Base-by-base conservation (phyloP, 495 filamentous ascomycete genomes). In the Penicillium longicatenatum region DNA sequence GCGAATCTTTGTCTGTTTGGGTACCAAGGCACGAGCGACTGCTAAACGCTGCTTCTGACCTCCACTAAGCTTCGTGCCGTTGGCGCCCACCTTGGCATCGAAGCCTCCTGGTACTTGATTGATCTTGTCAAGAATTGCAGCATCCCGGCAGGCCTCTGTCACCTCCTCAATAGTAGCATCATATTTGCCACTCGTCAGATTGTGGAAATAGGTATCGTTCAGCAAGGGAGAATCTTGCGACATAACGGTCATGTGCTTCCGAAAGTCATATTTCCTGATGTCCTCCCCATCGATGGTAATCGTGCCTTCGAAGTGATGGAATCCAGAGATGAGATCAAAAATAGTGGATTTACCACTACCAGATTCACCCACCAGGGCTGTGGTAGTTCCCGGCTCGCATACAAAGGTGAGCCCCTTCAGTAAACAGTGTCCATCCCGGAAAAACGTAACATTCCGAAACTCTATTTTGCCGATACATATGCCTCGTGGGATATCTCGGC, bases 271-370 rank as follows among this genome's bases (percentile, higher is more conserved):
- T 89, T 80, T 16, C 82, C 78, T 49, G 33, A 92, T 84, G 63
- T 92, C 85, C 52, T 91, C 87, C 4, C 84, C 86, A 65, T 93
- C 90, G 50, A 93, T 88, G n/a, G 70, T 66, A 52, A 93, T 89
- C 3, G 70, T 74, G 2, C 90, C 90, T 12, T 65, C 64, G 4
- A 87, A 79, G 60, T 93, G 87, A 71, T 89, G 92, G 66, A 88
- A 87, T 0, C 90, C 79, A 57, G 84, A 78, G 17, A 92, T 79
- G 7, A 93, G 79, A 60, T 89, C 88, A 44, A 92, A 73, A 39
- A 90, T 85, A 3, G 89, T 90, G 3, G 89, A 88, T 64, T 93
- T 94, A 19, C 90, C 90, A 22, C 82, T 82, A 20, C 90, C 90
- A 3, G 87, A 89, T 59, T 84, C 82, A 2, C 90, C 90, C n/a